These are phyloP conservation scores for Gracilaria vermiculophylla DNA, from an alignment of 23 red algal genomes.

Conservation along the genomic window DNA sequence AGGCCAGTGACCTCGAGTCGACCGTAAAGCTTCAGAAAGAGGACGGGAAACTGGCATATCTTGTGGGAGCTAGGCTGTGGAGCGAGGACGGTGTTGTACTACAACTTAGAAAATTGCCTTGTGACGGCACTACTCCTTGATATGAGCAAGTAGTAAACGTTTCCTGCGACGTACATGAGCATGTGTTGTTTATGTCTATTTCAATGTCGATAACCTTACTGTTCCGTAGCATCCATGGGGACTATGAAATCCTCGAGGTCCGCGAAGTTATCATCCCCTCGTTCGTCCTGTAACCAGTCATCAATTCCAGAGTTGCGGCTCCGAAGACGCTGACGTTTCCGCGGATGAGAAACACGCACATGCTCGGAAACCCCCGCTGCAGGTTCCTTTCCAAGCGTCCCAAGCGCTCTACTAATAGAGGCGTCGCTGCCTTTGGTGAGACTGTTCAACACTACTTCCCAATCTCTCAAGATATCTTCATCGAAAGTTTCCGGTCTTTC, in stretches of 20 bases:
- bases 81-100: not conserved
- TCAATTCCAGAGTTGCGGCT: slow-evolving; percentile 73
- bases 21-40: not conserved
- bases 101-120: not conserved
- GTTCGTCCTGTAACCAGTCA: slow-evolving; percentile 65
- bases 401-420: not conserved
- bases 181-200: not conserved
- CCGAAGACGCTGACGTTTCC: slow-evolving; percentile 44
- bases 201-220: not conserved
- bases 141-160: not conserved
- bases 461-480: not conserved
- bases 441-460: not conserved
- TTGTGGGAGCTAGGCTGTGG: not conserved
- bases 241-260: slow-evolving; percentile 88
- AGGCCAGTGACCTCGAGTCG: slow-evolving; percentile 27
- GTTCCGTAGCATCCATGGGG: slow-evolving; percentile 37
- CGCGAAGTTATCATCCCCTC: slow-evolving; percentile 64
- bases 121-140: not conserved
- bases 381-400: not conserved
- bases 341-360: slow-evolving; percentile 4
- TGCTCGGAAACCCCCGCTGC: slow-evolving; percentile 5
- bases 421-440: not conserved
- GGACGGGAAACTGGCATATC: slow-evolving; percentile 1
- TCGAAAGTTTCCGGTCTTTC: not conserved
- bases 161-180: not conserved